Base-by-base conservation (phyloP, 768 basidiomycete species). In the Trametes sanguinea region DNA sequence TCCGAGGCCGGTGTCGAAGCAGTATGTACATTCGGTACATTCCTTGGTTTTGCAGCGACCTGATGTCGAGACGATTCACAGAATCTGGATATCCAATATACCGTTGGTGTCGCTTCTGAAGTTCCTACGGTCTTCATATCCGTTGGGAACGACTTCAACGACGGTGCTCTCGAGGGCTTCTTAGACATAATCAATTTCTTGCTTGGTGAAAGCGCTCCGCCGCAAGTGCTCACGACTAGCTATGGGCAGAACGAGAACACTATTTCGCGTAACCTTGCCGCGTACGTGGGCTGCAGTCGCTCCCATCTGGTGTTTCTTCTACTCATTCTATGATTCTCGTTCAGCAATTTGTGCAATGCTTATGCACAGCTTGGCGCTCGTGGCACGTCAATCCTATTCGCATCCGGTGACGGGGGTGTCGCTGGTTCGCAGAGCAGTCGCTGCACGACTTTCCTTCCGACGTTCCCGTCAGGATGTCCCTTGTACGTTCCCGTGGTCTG, bases 221-320 rank as follows among this genome's bases (percentile, higher is more conserved):
- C 88, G 80, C 79, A 83, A 61, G 77, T 83, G 9, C 85, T 91
- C 17, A 61, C 88, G 0, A 90, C 87, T 0, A 88, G 86, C 64
- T 92, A 91, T 68, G 86, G 82, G 7, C 51, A 63, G 29, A 62
- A 77, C 62, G 76, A 76, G 67, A 51, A 65, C 42, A 57, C 55
- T 10, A 57, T 76, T n/a, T 67, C 72, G 0, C 27, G 17, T 6
- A 52, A 22, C 6, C 27, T 73, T 13, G 71, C 72, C 22, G 68
- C 64, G 75, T 76, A 54, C 54, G 80, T 54, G n/a, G 39, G 39
- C 27, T 37, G 22, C 22, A 22, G 22, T 22, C 30, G 69, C 67
- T 16, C 32, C 2, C 17, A 33, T 33, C 2, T 84, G n/a, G 81
- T 22, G 22, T 58, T 51, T 7, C 10, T 4, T 33, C n/a, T 44